These are phyloP conservation scores for Barbatosphaeria neglecta DNA, from an alignment of 495 filamentous ascomycete genomes.

Conservation along the genomic window DNA sequence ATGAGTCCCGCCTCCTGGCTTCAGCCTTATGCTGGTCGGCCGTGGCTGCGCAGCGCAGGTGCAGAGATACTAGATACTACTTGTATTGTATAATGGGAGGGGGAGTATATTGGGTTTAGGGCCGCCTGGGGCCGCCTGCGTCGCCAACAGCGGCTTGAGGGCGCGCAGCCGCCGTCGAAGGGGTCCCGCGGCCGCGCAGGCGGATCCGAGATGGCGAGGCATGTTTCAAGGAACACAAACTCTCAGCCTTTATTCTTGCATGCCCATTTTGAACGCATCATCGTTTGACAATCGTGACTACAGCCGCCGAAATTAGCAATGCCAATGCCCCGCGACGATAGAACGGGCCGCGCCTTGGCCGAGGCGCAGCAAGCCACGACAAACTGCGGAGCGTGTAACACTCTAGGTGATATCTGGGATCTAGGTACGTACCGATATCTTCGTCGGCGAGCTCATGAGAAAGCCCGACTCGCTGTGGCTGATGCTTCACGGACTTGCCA, in stretches of 20 bases:
- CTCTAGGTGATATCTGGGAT: no score
- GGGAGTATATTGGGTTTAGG: background rate
- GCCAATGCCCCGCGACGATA: background rate
- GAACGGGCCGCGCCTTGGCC: background rate
- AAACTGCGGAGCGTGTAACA: no score
- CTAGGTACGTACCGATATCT: slow-evolving; percentile 77
- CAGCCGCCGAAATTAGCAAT: slow-evolving; percentile 17
- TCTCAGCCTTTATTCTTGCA: background rate
- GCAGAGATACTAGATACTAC: background rate
- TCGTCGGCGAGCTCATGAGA: slow-evolving; percentile 88
- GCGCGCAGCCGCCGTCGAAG: background rate
- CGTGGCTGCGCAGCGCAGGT: background rate
- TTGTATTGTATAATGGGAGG: no score
- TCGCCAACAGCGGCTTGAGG: background rate
- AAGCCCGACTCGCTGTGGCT: slow-evolving; percentile 90
- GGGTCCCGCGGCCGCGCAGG: background rate
- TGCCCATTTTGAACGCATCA: slow-evolving; percentile 31
- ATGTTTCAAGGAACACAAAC: background rate
- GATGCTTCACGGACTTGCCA: slow-evolving; percentile 95
- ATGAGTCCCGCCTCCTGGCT: background rate
- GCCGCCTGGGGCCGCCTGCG: background rate
- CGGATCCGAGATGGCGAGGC: background rate
- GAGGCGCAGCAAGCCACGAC: background rate
- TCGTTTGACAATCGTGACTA: slow-evolving; percentile 92
- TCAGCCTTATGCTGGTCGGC: background rate